Base-by-base conservation (phyloP, 345 rosid genomes). In the Hibiscus syriacus region DNA sequence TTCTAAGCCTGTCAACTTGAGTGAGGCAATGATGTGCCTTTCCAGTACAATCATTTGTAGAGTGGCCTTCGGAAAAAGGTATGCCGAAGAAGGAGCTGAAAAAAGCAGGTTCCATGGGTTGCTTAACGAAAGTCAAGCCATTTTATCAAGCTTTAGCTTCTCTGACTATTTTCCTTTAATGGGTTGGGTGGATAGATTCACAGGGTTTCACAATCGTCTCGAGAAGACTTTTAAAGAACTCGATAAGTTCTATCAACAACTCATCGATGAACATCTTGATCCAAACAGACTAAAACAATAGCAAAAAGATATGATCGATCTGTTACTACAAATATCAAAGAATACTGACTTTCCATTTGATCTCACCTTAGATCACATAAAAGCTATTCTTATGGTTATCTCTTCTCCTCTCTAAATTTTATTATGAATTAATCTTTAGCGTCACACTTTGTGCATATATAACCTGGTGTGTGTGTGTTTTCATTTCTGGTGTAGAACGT, bases 221-320 rank as follows among this genome's bases (percentile, higher is more conserved):
- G 38, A 55, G 1, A 55, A 29, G 2, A 27, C 9, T 6, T 55
- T 55, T 20, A 0, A 27, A 14, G 61, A 27, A 55, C 17, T 55
- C 2, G 61, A 55, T 55, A 6, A 0, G 11, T 55, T 55, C 8
- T 27, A 55, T 14, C 61, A 55, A 14, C 20, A 55, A 55, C 12
- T 55, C 38, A 27, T 55, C 16, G 20, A 55, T 14, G 38, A 27
- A 55, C 38, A 27, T 27, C 61, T 55, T 55, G 38, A 55, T 55
- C 61, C 61, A 27, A 27, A 55, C 2, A 55, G 20, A 10, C n/a
- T 29, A 39, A 70, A 54, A 64, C 63, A 58, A 36, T 73, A 17
- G 36, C 72, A 45, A 2, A 83, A 80, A 41, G 38, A 55, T 3
- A 27, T 55, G 6, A 3, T 55, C 6, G 61, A 55, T 27, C 12